Base-by-base conservation (phyloP, 2,329 filamentous ascomycete genomes). In the Chaetomium sp. region DNA sequence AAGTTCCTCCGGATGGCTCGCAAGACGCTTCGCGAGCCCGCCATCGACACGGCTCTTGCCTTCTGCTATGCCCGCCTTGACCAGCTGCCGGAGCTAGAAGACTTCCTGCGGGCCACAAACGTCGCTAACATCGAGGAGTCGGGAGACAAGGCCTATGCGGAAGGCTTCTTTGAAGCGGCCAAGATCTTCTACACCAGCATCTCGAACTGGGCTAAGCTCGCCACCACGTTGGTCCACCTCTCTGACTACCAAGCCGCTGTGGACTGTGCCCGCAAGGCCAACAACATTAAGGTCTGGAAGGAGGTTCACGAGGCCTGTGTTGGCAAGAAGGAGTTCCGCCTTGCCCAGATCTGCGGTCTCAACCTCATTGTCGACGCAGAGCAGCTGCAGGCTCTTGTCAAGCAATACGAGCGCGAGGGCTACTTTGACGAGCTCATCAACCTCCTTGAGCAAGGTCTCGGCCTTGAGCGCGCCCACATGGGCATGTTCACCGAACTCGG, bases 171-270 rank as follows among this genome's bases (percentile, higher is more conserved):
- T 68, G 88, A 97, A 78, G 94, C 94, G 44, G 90, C 94, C 62
- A 99, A 99, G 83, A 97, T 99, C 68, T 99, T 97, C 81, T 99
- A 86, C 77, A 90, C 85, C 54, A 97, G 89, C 76, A 95, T 99
- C 70, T 99, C 94, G 53, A 99, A 99, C 81, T 99, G 94, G 94
- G 92, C 92, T 54, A 99, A 99, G 79, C 85, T 99, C 66, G 91
- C 94, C 11, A 97, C 94, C 9, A 99, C 94, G 9, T 82, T 97
- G 58, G 94, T 99, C n/a, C 91, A 97, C 71, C 84, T 99, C 6
- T 88, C 86, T 62, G 94, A 99, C 65, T 97, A 99, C 77, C 95
- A 99, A 74, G 90, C 90, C 65, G 94, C 94, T 46, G 94, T 99
- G 43, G 94, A 99, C 71, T 96, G 91, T 68, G 94, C 95, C 33